A percentile compares a stretch with the other conserved stretches of the same genome.
Conservation (phyloP, 257 asterid species). For the Gentiana macrophylla region DNA sequence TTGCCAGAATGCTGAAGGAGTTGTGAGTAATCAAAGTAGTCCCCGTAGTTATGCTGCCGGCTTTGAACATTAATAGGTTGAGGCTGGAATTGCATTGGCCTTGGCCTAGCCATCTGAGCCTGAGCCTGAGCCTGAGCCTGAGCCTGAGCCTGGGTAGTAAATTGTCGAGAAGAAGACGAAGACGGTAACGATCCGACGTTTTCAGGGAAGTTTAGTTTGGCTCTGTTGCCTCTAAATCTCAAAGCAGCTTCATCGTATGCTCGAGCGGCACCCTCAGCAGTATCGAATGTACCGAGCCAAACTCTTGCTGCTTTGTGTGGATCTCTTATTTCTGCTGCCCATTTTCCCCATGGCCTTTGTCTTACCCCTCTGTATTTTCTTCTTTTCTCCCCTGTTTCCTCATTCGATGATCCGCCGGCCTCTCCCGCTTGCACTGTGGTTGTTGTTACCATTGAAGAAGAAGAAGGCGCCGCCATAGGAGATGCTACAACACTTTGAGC, state of each 20-base stretch:
- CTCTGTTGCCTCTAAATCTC: slow-evolving; percentile 25
- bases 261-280: slow-evolving; percentile 32
- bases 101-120: slow-evolving; percentile 6
- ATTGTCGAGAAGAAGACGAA: slow-evolving; percentile 3
- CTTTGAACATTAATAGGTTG: slow-evolving; percentile 8
- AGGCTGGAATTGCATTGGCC: slow-evolving; percentile 14
- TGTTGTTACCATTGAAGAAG: slow-evolving; percentile 5
- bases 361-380: slow-evolving; percentile 31
- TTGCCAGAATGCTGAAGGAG: slow-evolving; percentile 39
- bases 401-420: slow-evolving; percentile 11
- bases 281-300: slow-evolving; percentile 34
- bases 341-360: slow-evolving; percentile 37
- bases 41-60: slow-evolving; percentile 24
- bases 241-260: slow-evolving; percentile 35
- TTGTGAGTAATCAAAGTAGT: slow-evolving; percentile 63
- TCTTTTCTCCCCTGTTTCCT: slow-evolving; percentile 44
- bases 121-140: slow-evolving; percentile 1
- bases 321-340: slow-evolving; percentile 39
- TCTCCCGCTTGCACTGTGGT: slow-evolving; percentile 11
- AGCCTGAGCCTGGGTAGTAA: slow-evolving; percentile 6
- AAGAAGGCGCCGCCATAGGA: background rate
- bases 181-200: slow-evolving; percentile 25
- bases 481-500: slow-evolving; percentile 11
- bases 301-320: slow-evolving; percentile 24
- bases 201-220: slow-evolving; percentile 31